A percentile compares a stretch with the other conserved stretches of the same genome.
Conservation (phyloP, 129 eudicot genomes). For the sunflower (Helianthus annuus) region DNA sequence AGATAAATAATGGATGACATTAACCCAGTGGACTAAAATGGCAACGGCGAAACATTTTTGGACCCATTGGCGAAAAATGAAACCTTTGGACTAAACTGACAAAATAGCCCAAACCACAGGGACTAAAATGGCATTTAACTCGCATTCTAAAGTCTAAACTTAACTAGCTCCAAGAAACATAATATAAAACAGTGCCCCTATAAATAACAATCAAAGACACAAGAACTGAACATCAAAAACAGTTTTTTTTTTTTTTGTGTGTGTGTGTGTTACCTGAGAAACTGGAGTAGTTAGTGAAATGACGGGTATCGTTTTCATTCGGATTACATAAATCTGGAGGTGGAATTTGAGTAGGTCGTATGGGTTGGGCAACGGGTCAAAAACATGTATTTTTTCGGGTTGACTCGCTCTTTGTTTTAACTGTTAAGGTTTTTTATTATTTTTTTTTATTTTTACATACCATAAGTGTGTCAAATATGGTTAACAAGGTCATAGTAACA, state of each 20-base stretch:
- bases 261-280: not conserved
- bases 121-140: too few relatives aligned
- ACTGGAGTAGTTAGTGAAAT: not conserved
- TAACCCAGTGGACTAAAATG: too few relatives aligned
- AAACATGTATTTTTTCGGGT: not conserved
- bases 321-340: not conserved
- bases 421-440: not conserved
- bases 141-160: not conserved
- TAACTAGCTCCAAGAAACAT: conserved; percentile 16
- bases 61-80: too few relatives aligned
- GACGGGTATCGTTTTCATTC: not conserved
- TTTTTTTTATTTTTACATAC: not conserved
- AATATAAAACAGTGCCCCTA: not conserved
- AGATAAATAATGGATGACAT: too few relatives aligned
- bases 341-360: not conserved
- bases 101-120: too few relatives aligned
- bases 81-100: too few relatives aligned
- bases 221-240: not conserved
- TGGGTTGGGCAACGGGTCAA: not conserved
- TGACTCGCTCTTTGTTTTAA: not conserved
- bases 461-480: not conserved
- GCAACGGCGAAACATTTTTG: too few relatives aligned
- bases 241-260: not conserved
- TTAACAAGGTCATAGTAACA: not conserved
- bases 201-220: not conserved